Evolutionary conservation across 179 eudicot species (phyloP).

Genomic region (Vitellaria paradoxa): DNA sequence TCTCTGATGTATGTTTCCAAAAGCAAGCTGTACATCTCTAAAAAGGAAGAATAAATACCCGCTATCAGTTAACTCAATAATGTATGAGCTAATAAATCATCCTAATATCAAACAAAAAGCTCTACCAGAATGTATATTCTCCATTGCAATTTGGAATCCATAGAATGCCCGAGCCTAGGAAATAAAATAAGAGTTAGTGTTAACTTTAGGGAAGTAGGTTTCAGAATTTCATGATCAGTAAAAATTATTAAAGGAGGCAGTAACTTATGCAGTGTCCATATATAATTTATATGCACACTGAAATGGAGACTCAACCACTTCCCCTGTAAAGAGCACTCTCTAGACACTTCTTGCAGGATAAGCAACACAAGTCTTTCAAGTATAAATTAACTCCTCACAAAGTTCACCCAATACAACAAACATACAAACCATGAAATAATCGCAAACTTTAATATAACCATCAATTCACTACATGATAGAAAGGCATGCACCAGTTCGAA

Average conservation of each 20-base stretch:
- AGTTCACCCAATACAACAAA: not conserved
- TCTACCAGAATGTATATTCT: slow-evolving; percentile 77
- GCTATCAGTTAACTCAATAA: slow-evolving; percentile 10
- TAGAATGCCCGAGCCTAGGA: slow-evolving; percentile 82
- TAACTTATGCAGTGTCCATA: not conserved
- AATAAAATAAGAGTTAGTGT: slow-evolving; percentile 13
- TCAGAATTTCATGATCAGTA: not conserved
- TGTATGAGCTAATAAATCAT: slow-evolving; percentile 4
- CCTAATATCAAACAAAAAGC: not conserved
- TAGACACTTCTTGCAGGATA: not conserved
- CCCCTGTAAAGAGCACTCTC: not conserved
- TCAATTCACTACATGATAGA: not conserved
- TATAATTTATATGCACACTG: not conserved
- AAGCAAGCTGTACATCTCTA: slow-evolving; percentile 85
- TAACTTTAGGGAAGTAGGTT: slow-evolving; percentile 1
- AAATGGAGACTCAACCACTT: not conserved
- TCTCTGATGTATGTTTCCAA: slow-evolving; percentile 71
- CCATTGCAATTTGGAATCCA: slow-evolving; percentile 90
- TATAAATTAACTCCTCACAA: not conserved
- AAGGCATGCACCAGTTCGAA: too few species aligned
- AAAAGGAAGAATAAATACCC: slow-evolving; percentile 5
- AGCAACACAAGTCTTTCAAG: too few species aligned
- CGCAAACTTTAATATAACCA: not conserved
- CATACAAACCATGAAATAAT: not conserved
- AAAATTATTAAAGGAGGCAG: not conserved